phyloP scores from a whole-genome alignment of 2,329 filamentous ascomycete genomes.

The Xylaria sp. region DNA sequence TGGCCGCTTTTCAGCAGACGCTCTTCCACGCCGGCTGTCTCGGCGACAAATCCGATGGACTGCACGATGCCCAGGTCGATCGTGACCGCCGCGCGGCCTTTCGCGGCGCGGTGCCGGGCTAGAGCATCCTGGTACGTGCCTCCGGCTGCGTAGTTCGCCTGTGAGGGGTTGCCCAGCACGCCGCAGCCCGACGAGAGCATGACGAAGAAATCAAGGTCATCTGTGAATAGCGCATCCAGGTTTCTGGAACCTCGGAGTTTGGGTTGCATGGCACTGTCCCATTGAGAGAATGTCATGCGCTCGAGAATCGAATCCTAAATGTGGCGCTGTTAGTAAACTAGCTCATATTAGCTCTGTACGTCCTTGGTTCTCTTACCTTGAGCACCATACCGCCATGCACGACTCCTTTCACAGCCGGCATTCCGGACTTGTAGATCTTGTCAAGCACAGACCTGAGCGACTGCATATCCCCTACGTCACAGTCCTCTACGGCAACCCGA shows the following conservation, averaged over 20 bases:
- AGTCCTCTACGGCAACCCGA: neutral
- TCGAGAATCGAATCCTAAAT: neutral
- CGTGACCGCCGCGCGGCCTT: neutral
- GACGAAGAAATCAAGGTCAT: conserved; percentile 5
- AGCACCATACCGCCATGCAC: neutral
- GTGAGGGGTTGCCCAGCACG: neutral
- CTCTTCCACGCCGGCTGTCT: neutral
- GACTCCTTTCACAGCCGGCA: neutral
- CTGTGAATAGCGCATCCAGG: neutral
- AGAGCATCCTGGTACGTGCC: neutral
- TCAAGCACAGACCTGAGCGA: neutral
- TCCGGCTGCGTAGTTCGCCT: conserved; percentile 2
- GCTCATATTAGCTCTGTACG: no score
- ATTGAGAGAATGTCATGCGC: neutral
- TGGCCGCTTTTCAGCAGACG: no score
- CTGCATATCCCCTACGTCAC: neutral
- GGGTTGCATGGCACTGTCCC: neutral
- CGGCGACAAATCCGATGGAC: neutral
- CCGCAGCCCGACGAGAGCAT: neutral
- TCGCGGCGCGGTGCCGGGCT: neutral
- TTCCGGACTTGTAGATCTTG: neutral
- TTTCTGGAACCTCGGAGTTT: neutral
- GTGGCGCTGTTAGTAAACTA: no score
- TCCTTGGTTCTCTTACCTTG: neutral
- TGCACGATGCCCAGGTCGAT: neutral